Percentiles rank a stretch among this genome's conserved stretches.
Conservation (phyloP, 2,329 filamentous ascomycete genomes). For the Xylaria sp. region DNA sequence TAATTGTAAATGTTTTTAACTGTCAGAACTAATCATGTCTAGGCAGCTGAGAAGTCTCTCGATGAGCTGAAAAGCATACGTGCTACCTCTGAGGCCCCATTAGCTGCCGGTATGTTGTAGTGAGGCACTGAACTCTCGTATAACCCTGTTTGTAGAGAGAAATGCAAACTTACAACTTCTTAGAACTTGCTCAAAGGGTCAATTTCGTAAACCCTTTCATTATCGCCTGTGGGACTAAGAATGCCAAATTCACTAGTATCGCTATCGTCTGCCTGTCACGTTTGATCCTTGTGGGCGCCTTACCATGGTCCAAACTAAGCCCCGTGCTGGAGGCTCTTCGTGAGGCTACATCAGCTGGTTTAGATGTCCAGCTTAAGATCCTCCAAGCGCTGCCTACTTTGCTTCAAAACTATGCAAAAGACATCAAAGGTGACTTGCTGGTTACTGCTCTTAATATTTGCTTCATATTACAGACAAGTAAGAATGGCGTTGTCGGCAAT, state of each 20-base stretch:
- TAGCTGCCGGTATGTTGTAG: constrained; percentile 70
- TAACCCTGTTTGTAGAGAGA: constrained; percentile 6
- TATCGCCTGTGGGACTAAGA: constrained; percentile 89
- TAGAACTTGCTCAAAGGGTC: constrained; percentile 83
- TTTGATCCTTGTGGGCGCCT: constrained; percentile 81
- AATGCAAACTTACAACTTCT: constrained; percentile 22
- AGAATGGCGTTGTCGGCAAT: constrained; percentile 92
- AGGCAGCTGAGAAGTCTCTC: constrained; percentile 94
- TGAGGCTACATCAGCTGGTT: constrained; percentile 80
- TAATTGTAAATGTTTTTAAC: background rate
- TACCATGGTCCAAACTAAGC: constrained; percentile 81
- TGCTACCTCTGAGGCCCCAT: constrained; percentile 78
- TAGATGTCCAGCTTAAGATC: constrained; percentile 96
- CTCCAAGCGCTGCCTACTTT: constrained; percentile 90
- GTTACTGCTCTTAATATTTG: constrained; percentile 89
- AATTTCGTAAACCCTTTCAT: constrained; percentile 94
- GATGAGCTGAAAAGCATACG: constrained; percentile 85
- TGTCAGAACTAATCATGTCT: constrained; percentile 21
- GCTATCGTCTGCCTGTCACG: constrained; percentile 90
- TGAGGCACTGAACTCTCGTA: constrained; percentile 3
- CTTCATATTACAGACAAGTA: constrained; percentile 88
- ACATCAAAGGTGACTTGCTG: constrained; percentile 82
- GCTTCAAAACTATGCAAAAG: constrained; percentile 86
- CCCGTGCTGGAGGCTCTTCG: constrained; percentile 89
- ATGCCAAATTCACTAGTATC: constrained; percentile 88